These are phyloP conservation scores for Hypoxylon fragiforme DNA, from an alignment of 495 filamentous ascomycete genomes.

Conservation along the genomic window DNA sequence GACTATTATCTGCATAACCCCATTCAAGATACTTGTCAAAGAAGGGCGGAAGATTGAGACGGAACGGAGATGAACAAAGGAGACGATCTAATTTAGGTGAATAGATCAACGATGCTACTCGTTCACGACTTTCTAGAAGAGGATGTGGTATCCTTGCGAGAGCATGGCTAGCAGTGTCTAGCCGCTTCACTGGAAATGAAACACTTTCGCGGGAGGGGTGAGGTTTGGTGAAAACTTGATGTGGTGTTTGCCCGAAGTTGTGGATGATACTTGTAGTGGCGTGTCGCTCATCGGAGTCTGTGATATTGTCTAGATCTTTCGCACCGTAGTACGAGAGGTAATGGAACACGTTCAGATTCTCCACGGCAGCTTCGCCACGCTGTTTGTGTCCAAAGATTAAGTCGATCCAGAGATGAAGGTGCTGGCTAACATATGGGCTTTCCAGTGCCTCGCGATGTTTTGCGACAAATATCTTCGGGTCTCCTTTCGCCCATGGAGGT, in stretches of 20 bases:
- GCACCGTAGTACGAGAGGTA: slow-evolving; percentile 93
- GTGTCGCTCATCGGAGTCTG: slow-evolving; percentile 79
- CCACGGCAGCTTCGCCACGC: slow-evolving; percentile 87
- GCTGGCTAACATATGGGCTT: slow-evolving; percentile 87
- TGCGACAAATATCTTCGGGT: slow-evolving; percentile 92
- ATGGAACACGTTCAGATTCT: slow-evolving; percentile 93
- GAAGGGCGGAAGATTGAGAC: slow-evolving; percentile 81
- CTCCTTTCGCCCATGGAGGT: slow-evolving; percentile 95
- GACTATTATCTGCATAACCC: slow-evolving; percentile 91
- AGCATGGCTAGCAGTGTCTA: slow-evolving; percentile 78
- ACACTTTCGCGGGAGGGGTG: slow-evolving; percentile 74
- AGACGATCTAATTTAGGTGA: slow-evolving; percentile 78
- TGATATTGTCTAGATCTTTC: slow-evolving; percentile 87
- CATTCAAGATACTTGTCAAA: slow-evolving; percentile 94
- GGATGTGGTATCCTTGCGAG: slow-evolving; percentile 81
- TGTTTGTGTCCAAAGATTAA: slow-evolving; percentile 95
- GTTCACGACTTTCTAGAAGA: slow-evolving; percentile 78
- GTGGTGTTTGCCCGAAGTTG: slow-evolving; percentile 96
- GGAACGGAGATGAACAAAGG: slow-evolving; percentile 78
- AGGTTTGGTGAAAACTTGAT: slow-evolving; percentile 84
- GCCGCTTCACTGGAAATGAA: slow-evolving; percentile 60
- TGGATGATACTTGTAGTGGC: slow-evolving; percentile 95
- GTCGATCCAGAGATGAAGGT: slow-evolving; percentile 95
- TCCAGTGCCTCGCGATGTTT: slow-evolving; percentile 94
- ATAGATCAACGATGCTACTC: slow-evolving; percentile 78